These are phyloP conservation scores for Aspergillus ruber DNA, from an alignment of 2,329 filamentous ascomycete species.

Conservation along the genomic window DNA sequence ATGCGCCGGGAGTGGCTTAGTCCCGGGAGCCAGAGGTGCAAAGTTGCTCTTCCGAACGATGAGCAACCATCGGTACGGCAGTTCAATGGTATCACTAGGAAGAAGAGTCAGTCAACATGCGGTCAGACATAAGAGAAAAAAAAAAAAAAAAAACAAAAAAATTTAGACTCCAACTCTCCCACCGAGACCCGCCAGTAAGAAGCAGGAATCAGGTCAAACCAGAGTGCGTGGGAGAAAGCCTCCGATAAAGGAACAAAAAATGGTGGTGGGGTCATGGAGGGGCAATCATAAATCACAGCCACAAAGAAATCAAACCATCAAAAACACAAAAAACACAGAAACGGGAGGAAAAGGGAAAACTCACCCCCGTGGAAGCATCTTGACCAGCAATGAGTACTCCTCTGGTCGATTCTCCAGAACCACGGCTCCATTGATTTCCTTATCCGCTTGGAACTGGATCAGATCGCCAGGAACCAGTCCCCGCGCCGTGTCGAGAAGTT, in stretches of 20 bases:
- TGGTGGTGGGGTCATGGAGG: constrained; percentile 2
- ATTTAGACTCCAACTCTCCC: neutral
- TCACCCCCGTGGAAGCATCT: constrained; percentile 79
- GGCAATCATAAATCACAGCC: neutral
- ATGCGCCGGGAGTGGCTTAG: constrained; percentile 42
- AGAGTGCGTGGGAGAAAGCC: neutral
- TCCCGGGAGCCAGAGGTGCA: constrained; percentile 39
- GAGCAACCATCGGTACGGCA: constrained; percentile 52
- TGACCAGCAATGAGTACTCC: constrained; percentile 71
- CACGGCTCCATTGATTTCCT: constrained; percentile 84
- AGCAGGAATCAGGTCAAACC: too few species aligned
- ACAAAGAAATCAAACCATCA: constrained; percentile 4
- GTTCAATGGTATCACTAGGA: constrained; percentile 47
- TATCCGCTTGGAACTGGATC: constrained; percentile 77
- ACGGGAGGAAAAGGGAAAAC: constrained; percentile 26
- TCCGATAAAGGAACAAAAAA: constrained; percentile 4
- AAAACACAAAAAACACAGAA: constrained; percentile 4
- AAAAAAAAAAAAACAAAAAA: neutral
- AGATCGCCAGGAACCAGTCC: constrained; percentile 66
- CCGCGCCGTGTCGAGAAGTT: constrained; percentile 62
- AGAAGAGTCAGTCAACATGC: constrained; percentile 20
- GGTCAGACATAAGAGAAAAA: constrained; percentile 2
- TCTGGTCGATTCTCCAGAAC: constrained; percentile 74
- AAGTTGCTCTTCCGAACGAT: constrained; percentile 46
- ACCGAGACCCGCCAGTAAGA: constrained; percentile 4